phyloP scores from a whole-genome alignment of 768 basidiomycete genomes.

The Auricularia sp. region DNA sequence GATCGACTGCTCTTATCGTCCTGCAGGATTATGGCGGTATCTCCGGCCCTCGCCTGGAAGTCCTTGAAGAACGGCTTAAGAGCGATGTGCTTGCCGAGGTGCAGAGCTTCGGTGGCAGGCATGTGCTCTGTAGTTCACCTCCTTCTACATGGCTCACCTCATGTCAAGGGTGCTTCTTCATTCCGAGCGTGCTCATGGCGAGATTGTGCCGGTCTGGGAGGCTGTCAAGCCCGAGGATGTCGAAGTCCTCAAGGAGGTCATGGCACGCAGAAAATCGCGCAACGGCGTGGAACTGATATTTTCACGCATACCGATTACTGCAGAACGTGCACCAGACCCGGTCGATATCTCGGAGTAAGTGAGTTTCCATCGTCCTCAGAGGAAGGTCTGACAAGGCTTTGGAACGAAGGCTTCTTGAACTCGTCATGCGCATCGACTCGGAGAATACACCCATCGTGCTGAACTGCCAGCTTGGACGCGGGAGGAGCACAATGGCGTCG shows the following conservation, averaged over 20 bases:
- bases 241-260: conserved; percentile 78
- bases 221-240: conserved; percentile 63
- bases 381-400: conserved; percentile 24
- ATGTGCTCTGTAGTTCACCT: conserved; percentile 8
- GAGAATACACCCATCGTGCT: conserved; percentile 75
- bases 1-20: too few species aligned
- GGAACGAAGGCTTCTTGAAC: conserved; percentile 53
- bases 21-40: conserved; percentile 83
- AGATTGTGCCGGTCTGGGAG: conserved; percentile 92
- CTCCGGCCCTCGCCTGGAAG: conserved; percentile 78
- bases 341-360: conserved; percentile 20
- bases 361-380: not conserved
- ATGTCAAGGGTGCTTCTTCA: conserved; percentile 60
- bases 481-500: conserved; percentile 85
- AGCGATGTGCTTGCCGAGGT: conserved; percentile 84
- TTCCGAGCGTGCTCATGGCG: conserved; percentile 77
- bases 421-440: conserved; percentile 60
- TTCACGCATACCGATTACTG: conserved; percentile 83
- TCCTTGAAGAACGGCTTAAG: conserved; percentile 80
- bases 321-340: conserved; percentile 49
- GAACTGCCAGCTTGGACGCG: conserved; percentile 91
- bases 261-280: conserved; percentile 45
- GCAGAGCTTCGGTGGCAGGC: conserved; percentile 75
- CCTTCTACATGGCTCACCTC: not conserved
- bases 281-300: conserved; percentile 63